phyloP scores from a whole-genome alignment of 495 filamentous ascomycete genomes.

The Hyphodiscus hymeniophilus region DNA sequence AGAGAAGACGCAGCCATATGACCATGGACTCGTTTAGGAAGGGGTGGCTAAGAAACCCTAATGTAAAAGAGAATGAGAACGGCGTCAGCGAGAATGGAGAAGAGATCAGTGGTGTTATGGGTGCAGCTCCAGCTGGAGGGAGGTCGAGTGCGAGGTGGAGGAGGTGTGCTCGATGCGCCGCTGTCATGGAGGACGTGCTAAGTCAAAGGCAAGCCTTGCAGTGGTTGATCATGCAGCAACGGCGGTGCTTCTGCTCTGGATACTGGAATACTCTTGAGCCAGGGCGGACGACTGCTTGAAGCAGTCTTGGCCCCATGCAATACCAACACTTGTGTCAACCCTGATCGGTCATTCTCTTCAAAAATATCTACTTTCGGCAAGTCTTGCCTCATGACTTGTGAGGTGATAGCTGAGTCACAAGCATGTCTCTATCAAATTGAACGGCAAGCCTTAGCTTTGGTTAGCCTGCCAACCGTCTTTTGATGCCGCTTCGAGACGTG shows the following conservation, averaged over 20 bases:
- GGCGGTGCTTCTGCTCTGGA: conserved; percentile 43
- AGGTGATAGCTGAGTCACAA: too few relatives aligned
- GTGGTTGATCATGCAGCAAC: conserved; percentile 45
- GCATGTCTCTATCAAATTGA: too few relatives aligned
- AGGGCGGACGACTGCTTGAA: conserved; percentile 18
- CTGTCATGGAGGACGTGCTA: conserved; percentile 54
- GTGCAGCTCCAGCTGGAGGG: not conserved
- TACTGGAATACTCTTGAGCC: conserved; percentile 34
- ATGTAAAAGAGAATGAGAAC: too few relatives aligned
- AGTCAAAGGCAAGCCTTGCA: conserved; percentile 32
- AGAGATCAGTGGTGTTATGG: conserved; percentile 11
- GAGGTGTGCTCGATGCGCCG: conserved; percentile 51
- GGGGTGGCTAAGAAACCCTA: conserved; percentile 15
- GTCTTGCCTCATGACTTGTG: too few relatives aligned
- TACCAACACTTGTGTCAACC: too few relatives aligned
- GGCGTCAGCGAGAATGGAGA: not conserved
- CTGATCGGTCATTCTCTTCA: too few relatives aligned
- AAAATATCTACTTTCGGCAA: too few relatives aligned
- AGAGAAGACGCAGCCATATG: conserved; percentile 4
- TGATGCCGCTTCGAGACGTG: too few relatives aligned
- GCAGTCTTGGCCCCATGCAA: too few relatives aligned
- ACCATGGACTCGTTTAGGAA: conserved; percentile 22
- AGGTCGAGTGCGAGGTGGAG: conserved; percentile 33
- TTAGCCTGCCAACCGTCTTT: too few relatives aligned
- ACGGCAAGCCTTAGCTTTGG: too few relatives aligned